Evolutionary conservation across 2,329 filamentous ascomycete genomes (phyloP).

Genomic region (Lasiodiplodia citricola): DNA sequence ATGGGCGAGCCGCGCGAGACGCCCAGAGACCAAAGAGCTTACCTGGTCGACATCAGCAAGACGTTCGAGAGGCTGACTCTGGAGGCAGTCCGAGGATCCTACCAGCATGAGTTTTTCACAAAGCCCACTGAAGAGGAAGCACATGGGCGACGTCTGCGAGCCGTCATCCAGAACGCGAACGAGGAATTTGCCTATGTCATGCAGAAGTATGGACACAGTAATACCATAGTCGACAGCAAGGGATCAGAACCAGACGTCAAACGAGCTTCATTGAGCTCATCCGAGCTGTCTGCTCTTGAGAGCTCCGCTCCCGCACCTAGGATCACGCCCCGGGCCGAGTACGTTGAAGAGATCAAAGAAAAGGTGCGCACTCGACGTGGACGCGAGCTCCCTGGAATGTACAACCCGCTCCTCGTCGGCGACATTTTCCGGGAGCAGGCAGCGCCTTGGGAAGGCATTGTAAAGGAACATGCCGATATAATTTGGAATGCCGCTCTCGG

Average conservation of each 20-base stretch:
- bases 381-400: conserved; percentile 65
- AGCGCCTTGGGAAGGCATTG: conserved; percentile 56
- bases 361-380: conserved; percentile 48
- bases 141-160: conserved; percentile 52
- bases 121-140: conserved; percentile 18
- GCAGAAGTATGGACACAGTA: conserved; percentile 45
- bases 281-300: background rate
- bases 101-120: conserved; percentile 24
- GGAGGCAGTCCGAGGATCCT: conserved; percentile 53
- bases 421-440: conserved; percentile 67
- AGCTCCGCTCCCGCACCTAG: conserved; percentile 14
- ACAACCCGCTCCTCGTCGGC: conserved; percentile 63
- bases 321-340: conserved; percentile 40
- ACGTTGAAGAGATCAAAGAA: background rate
- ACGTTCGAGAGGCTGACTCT: conserved; percentile 52
- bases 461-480: conserved; percentile 41
- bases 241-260: background rate
- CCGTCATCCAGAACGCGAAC: conserved; percentile 57
- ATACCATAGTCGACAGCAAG: conserved; percentile 37
- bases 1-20: conserved; percentile 57
- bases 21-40: conserved; percentile 53
- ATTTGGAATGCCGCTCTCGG: conserved; percentile 41
- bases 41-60: conserved; percentile 53
- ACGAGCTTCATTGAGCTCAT: background rate
- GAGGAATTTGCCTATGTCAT: conserved; percentile 53